Evolutionary conservation across 345 rosid species (phyloP).

Genomic region (Populus tremula): DNA sequence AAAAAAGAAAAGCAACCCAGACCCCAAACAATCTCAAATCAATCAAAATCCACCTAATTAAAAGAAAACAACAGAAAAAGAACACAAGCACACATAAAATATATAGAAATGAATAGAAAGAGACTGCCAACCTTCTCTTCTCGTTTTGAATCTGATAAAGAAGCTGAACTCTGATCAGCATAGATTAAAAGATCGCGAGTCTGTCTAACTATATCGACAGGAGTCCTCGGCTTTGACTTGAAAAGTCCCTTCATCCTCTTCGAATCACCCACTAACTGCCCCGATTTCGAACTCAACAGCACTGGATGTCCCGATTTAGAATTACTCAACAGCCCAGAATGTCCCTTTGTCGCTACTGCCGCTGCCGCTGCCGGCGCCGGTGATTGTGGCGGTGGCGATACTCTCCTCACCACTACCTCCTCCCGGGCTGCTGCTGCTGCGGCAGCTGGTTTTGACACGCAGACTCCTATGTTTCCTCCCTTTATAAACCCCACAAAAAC

Average conservation of each 20-base stretch:
- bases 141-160: slow-evolving; percentile 32
- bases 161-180: slow-evolving; percentile 23
- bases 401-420: slow-evolving; percentile 16
- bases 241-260: slow-evolving; percentile 78
- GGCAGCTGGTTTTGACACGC: slow-evolving; percentile 25
- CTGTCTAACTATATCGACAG: slow-evolving; percentile 74
- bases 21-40: not conserved
- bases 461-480: slow-evolving; percentile 26
- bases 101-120: not conserved
- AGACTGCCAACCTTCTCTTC: slow-evolving; percentile 42
- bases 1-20: not conserved
- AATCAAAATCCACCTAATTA: not conserved
- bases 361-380: not conserved
- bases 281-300: slow-evolving; percentile 7
- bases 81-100: not conserved
- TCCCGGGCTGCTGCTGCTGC: slow-evolving; percentile 14
- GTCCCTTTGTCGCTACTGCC: not conserved
- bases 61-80: not conserved
- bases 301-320: not conserved
- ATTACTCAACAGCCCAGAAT: not conserved
- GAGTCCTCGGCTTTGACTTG: slow-evolving; percentile 88
- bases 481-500: not conserved
- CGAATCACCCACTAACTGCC: slow-evolving; percentile 1
- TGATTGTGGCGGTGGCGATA: slow-evolving; percentile 11
- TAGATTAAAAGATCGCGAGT: slow-evolving; percentile 81